Percentiles rank a stretch among this genome's conserved stretches.
Conservation (phyloP, 495 filamentous ascomycete species). For the Aspergillus diversus region DNA sequence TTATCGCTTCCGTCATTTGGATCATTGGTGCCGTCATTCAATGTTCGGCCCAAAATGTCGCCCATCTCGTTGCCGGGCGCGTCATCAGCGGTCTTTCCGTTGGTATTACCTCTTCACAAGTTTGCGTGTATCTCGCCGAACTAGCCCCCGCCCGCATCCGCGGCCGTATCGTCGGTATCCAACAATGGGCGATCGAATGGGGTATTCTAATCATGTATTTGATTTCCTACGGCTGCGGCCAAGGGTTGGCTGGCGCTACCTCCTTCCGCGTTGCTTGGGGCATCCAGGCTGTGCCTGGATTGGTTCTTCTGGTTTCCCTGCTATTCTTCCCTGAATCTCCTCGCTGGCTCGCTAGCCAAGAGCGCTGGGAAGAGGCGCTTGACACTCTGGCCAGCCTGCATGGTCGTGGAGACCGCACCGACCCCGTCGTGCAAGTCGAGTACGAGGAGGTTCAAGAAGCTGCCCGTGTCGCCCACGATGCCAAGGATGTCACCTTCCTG, state of each 20-base stretch:
- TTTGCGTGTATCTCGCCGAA: constrained; percentile 82
- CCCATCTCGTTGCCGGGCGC: constrained; percentile 69
- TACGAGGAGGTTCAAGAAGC: constrained; percentile 74
- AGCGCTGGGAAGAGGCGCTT: constrained; percentile 68
- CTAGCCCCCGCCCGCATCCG: constrained; percentile 68
- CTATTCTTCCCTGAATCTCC: constrained; percentile 75
- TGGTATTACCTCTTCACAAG: constrained; percentile 76
- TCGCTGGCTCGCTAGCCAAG: constrained; percentile 72
- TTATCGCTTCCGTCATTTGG: constrained; percentile 71
- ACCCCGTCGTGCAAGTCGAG: constrained; percentile 71
- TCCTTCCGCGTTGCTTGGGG: constrained; percentile 77
- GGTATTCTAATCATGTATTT: constrained; percentile 67
- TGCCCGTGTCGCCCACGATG: constrained; percentile 51
- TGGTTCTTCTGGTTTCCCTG: constrained; percentile 65
- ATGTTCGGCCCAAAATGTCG: constrained; percentile 60
- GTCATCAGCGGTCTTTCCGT: constrained; percentile 71
- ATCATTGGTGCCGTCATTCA: constrained; percentile 71
- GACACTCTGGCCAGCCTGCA: constrained; percentile 71
- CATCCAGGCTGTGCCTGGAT: constrained; percentile 68
- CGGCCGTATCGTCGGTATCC: constrained; percentile 72
- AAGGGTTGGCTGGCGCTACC: constrained; percentile 50
- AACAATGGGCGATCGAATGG: constrained; percentile 78
- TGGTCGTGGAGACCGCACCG: constrained; percentile 62
- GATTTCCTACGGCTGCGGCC: constrained; percentile 64
- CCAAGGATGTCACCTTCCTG: constrained; percentile 60